Evolutionary conservation across 1,284 basidiomycete genomes (phyloP).

Genomic region (Malassezia yamatoensis): DNA sequence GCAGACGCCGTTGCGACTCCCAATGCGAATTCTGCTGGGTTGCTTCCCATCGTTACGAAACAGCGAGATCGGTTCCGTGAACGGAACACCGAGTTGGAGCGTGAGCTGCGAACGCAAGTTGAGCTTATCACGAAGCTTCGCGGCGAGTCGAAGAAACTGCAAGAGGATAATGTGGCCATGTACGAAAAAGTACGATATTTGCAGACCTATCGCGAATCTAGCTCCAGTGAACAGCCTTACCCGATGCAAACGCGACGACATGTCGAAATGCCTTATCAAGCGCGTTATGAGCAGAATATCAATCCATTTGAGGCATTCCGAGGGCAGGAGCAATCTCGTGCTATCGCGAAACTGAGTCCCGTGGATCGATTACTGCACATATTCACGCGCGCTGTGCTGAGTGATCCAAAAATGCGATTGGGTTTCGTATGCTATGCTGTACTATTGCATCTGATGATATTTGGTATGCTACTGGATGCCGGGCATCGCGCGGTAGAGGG

Average conservation of each 20-base stretch:
- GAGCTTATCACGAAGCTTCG: slow-evolving; percentile 70
- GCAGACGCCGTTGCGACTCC: not conserved
- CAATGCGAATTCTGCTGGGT: not conserved
- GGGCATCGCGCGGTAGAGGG: slow-evolving; percentile 8
- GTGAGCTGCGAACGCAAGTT: slow-evolving; percentile 88
- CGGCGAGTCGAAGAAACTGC: slow-evolving; percentile 33
- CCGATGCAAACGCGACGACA: slow-evolving; percentile 21
- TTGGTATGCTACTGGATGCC: slow-evolving; percentile 55
- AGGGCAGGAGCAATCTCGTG: slow-evolving; percentile 84
- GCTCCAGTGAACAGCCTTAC: slow-evolving; percentile 50
- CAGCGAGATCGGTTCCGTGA: slow-evolving; percentile 51
- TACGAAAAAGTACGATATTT: slow-evolving; percentile 45
- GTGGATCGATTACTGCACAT: slow-evolving; percentile 77
- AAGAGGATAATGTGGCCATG: slow-evolving; percentile 36
- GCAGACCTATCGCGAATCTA: slow-evolving; percentile 19
- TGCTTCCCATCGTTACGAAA: slow-evolving; percentile 68
- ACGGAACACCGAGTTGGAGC: slow-evolving; percentile 78
- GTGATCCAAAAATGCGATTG: slow-evolving; percentile 60
- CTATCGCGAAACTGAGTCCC: slow-evolving; percentile 80
- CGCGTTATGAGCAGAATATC: slow-evolving; percentile 87
- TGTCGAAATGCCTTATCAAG: slow-evolving; percentile 64
- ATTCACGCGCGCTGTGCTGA: slow-evolving; percentile 73
- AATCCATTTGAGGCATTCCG: slow-evolving; percentile 96
- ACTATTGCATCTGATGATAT: slow-evolving; percentile 64
- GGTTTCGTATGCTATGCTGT: slow-evolving; percentile 73